Evolutionary conservation across 805 yeast genomes (phyloP).

Genomic region (Teunomyces pallodes): DNA sequence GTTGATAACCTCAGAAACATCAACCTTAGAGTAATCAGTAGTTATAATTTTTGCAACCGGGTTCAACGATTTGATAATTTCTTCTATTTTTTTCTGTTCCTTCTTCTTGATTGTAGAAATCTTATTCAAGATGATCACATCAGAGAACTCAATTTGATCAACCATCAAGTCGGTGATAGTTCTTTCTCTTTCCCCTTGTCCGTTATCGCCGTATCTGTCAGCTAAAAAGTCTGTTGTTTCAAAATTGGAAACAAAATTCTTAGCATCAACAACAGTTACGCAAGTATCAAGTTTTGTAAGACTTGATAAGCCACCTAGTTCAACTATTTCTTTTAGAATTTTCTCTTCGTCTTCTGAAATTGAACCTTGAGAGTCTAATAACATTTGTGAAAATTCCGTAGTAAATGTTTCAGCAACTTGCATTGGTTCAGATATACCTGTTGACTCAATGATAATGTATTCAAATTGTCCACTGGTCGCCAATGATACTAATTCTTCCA

Average conservation of each 20-base stretch:
- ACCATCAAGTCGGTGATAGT: conserved; percentile 45
- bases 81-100: conserved; percentile 24
- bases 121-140: conserved; percentile 44
- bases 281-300: conserved; percentile 43
- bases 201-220: conserved; percentile 39
- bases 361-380: conserved; percentile 23
- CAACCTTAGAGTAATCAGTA: conserved; percentile 38
- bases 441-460: conserved; percentile 45
- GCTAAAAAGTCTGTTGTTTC: conserved; percentile 43
- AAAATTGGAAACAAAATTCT: conserved; percentile 39
- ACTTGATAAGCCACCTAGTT: conserved; percentile 40
- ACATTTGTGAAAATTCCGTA: conserved; percentile 36
- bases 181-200: conserved; percentile 41
- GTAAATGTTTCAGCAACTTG: conserved; percentile 51
- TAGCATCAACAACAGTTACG: conserved; percentile 46
- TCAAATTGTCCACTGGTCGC: conserved; percentile 35
- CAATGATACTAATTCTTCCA: conserved; percentile 40
- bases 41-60: conserved; percentile 40
- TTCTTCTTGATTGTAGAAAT: conserved; percentile 24
- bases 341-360: conserved; percentile 16
- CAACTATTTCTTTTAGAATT: conserved; percentile 22
- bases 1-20: conserved; percentile 31
- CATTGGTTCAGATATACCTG: conserved; percentile 51
- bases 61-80: conserved; percentile 35
- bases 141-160: conserved; percentile 48